Conservation (phyloP, 1,139 yeast genomes). For the Zygoascus hellenicus region DNA sequence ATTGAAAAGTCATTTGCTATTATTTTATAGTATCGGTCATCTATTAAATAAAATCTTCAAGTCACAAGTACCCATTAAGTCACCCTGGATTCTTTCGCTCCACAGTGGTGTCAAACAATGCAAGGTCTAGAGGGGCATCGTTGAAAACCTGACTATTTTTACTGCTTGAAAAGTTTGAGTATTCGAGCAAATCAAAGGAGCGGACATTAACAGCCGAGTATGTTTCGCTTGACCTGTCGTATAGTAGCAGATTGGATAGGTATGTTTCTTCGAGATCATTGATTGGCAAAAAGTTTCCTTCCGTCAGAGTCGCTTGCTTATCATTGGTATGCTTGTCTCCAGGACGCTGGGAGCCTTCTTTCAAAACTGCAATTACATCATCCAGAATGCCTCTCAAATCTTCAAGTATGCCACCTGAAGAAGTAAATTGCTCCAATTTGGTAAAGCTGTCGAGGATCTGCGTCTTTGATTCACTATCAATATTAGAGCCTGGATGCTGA, state of each 20-base stretch:
- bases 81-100: slow-evolving; percentile 58
- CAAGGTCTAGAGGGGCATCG: slow-evolving; percentile 65
- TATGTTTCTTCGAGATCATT: slow-evolving; percentile 17
- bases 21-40: background rate
- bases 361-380: slow-evolving; percentile 25
- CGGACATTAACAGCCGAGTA: slow-evolving; percentile 37
- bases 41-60: background rate
- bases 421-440: background rate
- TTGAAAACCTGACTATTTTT: slow-evolving; percentile 32
- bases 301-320: slow-evolving; percentile 13
- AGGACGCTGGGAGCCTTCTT: slow-evolving; percentile 17
- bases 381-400: slow-evolving; percentile 19
- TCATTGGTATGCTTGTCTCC: slow-evolving; percentile 24
- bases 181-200: slow-evolving; percentile 65
- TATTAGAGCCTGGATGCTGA: background rate
- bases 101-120: slow-evolving; percentile 66
- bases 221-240: slow-evolving; percentile 30
- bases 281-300: background rate
- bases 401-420: background rate
- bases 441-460: background rate
- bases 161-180: slow-evolving; percentile 47
- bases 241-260: slow-evolving; percentile 32
- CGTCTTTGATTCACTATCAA: background rate
- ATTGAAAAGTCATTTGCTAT: too few relatives aligned
- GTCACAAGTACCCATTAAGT: too few relatives aligned